Base-by-base conservation (phyloP, 2,329 filamentous ascomycete species). In the Ceratocystis harringtonii region DNA sequence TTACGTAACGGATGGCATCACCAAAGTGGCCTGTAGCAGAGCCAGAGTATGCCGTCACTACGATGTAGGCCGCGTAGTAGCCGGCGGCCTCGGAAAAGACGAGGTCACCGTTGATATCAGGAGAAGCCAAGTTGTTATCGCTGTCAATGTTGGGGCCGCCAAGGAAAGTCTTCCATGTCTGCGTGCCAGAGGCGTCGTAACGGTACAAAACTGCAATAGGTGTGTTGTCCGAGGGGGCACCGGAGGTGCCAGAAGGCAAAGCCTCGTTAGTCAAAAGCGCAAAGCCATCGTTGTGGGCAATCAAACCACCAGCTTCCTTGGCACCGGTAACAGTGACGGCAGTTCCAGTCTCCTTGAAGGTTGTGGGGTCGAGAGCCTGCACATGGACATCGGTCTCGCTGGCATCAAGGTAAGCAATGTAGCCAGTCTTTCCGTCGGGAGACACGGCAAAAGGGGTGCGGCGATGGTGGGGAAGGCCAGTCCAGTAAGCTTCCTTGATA, bases 281-380 rank as follows among this genome's bases (percentile, higher is more conserved):
- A 68, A 86, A 86, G 2, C 83, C 83, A 71, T 86, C 82, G 71
- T 85, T 80, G 70, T 85, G 83, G 17, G 82, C 83, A 55, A 85
- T 80, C 0, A 86, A 77, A 58, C 83, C 83, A 64, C 81, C 81
- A 3, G 80, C 81, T 73, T 85, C 83, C 69, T 82, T 80, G 48
- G 77, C 82, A 15, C 78, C 77, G n/a, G 76, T 70, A 48, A 85
- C 73, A 0, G 80, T 81, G 2, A 84, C 75, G 0, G 78, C 72
- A 30, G 75, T 76, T 6, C 82, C 83, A 8, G 79, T 78, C 15
- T 80, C 78, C 17, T 76, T 74, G 69, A 85, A 84, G 6, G 80
- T 81, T 2, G 73, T 71, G 1, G 81, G 78, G 69, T 84, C 75
- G 22, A 86, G 75, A 55, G 80, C 76, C 71, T 84, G 82, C 19